Evolutionary conservation across 176 grass and related monocot genomes (phyloP).

Genomic region (Aegilops sharonensis): DNA sequence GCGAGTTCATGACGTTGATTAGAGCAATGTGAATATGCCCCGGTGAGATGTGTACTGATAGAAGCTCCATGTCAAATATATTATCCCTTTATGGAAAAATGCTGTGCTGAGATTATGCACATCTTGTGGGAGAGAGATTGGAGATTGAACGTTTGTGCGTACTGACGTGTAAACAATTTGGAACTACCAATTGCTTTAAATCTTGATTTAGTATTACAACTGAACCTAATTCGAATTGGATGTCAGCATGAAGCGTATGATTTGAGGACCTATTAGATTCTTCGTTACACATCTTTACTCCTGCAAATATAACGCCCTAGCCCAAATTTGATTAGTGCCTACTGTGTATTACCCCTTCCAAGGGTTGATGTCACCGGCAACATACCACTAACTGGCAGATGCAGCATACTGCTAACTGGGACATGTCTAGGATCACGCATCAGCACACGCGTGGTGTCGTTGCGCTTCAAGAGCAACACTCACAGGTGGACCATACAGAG

Average conservation of each 20-base stretch:
- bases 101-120: neutral
- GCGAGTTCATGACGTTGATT: neutral
- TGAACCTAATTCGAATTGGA: neutral
- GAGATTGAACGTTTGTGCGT: neutral
- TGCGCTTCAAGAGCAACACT: neutral
- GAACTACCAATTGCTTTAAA: constrained; percentile 9
- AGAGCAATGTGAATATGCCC: neutral
- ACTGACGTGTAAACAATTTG: neutral
- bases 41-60: neutral
- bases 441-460: neutral
- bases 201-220: neutral
- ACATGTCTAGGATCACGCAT: neutral
- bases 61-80: neutral
- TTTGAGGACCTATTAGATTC: neutral
- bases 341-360: neutral
- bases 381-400: neutral
- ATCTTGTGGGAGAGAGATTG: neutral
- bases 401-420: neutral
- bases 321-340: too few species aligned
- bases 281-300: neutral
- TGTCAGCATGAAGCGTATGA: neutral
- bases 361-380: neutral
- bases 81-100: neutral
- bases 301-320: too few species aligned
- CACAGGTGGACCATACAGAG: neutral